A percentile compares a stretch with the other conserved stretches of the same genome.
Conservation (phyloP, 257 asterid genomes). For the Catharanthus roseus region DNA sequence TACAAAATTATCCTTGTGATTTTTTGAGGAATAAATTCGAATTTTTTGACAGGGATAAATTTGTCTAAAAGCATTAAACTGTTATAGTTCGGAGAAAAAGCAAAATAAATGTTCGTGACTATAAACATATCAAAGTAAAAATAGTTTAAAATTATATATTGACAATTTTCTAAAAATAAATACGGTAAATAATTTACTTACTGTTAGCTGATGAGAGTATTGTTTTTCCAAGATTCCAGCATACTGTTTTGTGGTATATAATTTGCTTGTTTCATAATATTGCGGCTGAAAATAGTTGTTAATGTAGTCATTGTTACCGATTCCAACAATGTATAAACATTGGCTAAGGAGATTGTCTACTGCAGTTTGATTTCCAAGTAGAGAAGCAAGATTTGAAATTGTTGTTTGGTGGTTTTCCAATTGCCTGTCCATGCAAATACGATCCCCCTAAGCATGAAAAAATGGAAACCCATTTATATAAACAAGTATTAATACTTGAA, state of each 20-base stretch:
- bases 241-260: conserved; percentile 16
- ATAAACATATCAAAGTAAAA: no score
- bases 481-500: no score
- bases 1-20: no score
- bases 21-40: no score
- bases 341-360: conserved; percentile 34
- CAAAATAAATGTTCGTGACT: no score
- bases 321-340: conserved; percentile 42
- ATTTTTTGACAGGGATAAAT: no score
- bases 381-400: conserved; percentile 1
- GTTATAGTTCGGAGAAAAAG: no score
- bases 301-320: conserved; percentile 63
- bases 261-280: conserved; percentile 31
- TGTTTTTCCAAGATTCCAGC: conserved; percentile 13
- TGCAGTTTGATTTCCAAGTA: conserved; percentile 26
- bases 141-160: no score
- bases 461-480: no score
- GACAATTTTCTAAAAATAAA: no score
- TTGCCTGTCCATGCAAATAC: conserved; percentile 21
- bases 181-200: neutral
- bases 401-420: conserved; percentile 13
- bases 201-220: conserved; percentile 19
- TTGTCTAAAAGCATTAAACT: no score
- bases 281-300: conserved; percentile 55
- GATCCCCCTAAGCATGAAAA: conserved; percentile 17